These are phyloP conservation scores for Pleurotus eryngii DNA, from an alignment of 768 basidiomycete genomes.

Conservation along the genomic window DNA sequence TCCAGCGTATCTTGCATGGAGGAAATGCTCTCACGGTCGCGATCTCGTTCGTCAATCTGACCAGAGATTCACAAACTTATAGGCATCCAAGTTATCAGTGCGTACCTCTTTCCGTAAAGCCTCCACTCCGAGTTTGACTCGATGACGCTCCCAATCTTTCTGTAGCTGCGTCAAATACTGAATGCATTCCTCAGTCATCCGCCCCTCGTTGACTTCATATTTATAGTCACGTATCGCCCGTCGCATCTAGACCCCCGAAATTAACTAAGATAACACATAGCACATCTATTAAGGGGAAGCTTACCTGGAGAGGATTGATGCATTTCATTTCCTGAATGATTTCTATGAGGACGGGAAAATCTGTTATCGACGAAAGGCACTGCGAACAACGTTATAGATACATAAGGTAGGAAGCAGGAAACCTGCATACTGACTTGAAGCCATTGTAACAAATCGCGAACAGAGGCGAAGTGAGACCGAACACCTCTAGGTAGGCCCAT, in stretches of 20 bases:
- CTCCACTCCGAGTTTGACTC: conserved; percentile 84
- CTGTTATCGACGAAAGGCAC: conserved; percentile 82
- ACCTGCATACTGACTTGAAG: conserved; percentile 54
- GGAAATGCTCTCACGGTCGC: conserved; percentile 61
- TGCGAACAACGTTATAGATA: conserved; percentile 26
- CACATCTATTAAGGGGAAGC: conserved; percentile 8
- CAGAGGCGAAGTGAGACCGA: conserved; percentile 76
- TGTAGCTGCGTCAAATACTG: conserved; percentile 94
- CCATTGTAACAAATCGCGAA: conserved; percentile 83
- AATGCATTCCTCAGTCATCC: conserved; percentile 92
- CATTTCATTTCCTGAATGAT: conserved; percentile 85
- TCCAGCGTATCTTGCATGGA: conserved; percentile 43
- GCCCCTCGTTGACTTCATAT: conserved; percentile 89
- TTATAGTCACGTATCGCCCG: conserved; percentile 90
- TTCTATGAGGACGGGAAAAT: conserved; percentile 84
- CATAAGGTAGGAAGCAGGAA: neutral
- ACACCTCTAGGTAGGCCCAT: conserved; percentile 80
- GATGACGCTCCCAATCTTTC: conserved; percentile 95
- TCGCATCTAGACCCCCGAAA: conserved; percentile 61
- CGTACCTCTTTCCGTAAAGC: conserved; percentile 78
- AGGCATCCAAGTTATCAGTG: conserved; percentile 1
- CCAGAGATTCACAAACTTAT: neutral
- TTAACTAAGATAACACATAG: neutral
- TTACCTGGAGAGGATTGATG: conserved; percentile 89
- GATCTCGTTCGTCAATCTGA: conserved; percentile 68